Percentiles rank a stretch among this genome's conserved stretches.
These are phyloP conservation scores for Curvularia sp. DNA, from an alignment of 2,329 filamentous ascomycete species.

Conservation along the genomic window DNA sequence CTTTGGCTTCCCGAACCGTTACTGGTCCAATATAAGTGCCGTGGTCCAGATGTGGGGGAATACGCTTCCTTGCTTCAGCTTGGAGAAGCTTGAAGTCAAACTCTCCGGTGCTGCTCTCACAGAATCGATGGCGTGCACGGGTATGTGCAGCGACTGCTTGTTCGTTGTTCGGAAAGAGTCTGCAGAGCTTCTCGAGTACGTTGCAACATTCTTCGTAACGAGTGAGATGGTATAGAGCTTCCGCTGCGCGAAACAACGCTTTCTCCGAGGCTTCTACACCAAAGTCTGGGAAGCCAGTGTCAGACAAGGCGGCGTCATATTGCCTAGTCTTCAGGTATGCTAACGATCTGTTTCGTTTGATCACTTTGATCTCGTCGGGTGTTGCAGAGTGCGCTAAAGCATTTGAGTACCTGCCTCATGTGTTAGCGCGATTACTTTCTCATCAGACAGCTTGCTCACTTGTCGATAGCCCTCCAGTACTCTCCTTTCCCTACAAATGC, in stretches of 20 bases:
- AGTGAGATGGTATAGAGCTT: slow-evolving; percentile 55
- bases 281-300: slow-evolving; percentile 32
- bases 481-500: slow-evolving; percentile 12
- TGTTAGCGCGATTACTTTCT: not conserved
- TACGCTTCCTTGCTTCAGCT: slow-evolving; percentile 50
- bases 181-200: slow-evolving; percentile 42
- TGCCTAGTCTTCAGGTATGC: slow-evolving; percentile 43
- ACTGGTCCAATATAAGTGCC: slow-evolving; percentile 57
- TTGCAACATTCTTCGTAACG: slow-evolving; percentile 49
- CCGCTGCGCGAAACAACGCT: slow-evolving; percentile 53
- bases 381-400: slow-evolving; percentile 25
- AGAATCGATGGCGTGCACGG: slow-evolving; percentile 25
- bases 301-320: slow-evolving; percentile 48
- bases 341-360: slow-evolving; percentile 50
- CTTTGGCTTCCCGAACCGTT: slow-evolving; percentile 49
- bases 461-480: slow-evolving; percentile 25
- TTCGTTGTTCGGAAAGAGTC: slow-evolving; percentile 36
- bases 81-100: slow-evolving; percentile 50
- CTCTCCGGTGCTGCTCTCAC: slow-evolving; percentile 50
- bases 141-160: slow-evolving; percentile 36
- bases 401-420: slow-evolving; percentile 51
- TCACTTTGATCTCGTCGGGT: slow-evolving; percentile 39
- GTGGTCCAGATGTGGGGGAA: slow-evolving; percentile 54
- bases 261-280: slow-evolving; percentile 47
- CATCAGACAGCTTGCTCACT: slow-evolving; percentile 9